phyloP scores from a whole-genome alignment of 2,329 filamentous ascomycete species.

The Coniochaeta hoffmannii region DNA sequence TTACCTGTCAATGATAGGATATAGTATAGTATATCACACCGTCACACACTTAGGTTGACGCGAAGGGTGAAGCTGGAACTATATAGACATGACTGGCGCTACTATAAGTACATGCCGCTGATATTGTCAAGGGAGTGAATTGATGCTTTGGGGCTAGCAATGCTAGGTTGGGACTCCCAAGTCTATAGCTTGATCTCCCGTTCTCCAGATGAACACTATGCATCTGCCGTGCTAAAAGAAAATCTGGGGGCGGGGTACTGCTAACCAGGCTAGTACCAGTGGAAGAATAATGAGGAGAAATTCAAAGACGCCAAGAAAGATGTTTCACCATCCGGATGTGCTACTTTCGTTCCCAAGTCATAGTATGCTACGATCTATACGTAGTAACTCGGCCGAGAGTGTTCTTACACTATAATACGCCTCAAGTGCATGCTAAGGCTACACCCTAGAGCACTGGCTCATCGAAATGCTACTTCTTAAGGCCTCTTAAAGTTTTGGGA shows the following conservation, averaged over 20 bases:
- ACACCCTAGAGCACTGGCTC: no score
- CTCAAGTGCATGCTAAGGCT: no score
- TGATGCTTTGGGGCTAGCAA: neutral
- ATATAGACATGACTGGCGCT: neutral
- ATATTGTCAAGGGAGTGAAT: neutral
- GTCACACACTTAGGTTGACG: neutral
- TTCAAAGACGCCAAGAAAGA: neutral
- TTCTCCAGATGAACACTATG: neutral
- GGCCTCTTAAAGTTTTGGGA: no score
- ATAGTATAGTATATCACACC: neutral
- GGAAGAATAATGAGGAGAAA: neutral
- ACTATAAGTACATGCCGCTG: neutral
- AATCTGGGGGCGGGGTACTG: slow-evolving; percentile 1
- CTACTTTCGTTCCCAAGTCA: neutral
- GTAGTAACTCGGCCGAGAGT: no score
- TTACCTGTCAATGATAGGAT: neutral
- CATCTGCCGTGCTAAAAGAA: neutral
- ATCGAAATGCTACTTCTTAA: no score
- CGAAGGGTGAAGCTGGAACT: neutral
- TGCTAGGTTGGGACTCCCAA: neutral
- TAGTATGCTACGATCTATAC: no score
- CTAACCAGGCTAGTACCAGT: neutral
- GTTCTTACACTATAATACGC: no score
- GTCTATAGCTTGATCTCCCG: neutral
- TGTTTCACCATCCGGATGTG: neutral